Percentiles rank a stretch among this genome's conserved stretches.
Evolutionary conservation across 257 asterid species (phyloP).

Genomic region (Prunella vulgaris): DNA sequence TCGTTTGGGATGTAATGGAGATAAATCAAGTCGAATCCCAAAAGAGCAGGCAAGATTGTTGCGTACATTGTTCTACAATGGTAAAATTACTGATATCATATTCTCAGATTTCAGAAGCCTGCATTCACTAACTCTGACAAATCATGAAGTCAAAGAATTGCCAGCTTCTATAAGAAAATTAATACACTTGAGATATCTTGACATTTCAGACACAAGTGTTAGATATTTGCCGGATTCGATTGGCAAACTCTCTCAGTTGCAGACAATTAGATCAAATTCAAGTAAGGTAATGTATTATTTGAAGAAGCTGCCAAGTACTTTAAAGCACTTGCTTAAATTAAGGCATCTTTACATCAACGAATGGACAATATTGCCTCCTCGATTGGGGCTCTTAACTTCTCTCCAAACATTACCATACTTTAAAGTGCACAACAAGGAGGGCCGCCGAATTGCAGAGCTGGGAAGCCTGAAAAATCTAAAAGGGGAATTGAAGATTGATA

Average conservation of each 20-base stretch:
- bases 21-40: too few relatives aligned
- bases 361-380: not conserved
- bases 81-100: not conserved
- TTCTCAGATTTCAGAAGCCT: too few relatives aligned
- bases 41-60: not conserved
- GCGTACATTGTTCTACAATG: not conserved
- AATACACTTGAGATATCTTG: not conserved
- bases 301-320: not conserved
- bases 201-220: not conserved
- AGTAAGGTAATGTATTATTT: not conserved
- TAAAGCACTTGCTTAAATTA: not conserved
- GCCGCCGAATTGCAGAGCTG: not conserved
- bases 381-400: not conserved
- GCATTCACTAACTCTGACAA: too few relatives aligned
- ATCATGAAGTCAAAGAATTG: not conserved
- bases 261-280: not conserved
- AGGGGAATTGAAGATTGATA: not conserved
- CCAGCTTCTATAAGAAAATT: not conserved
- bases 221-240: not conserved
- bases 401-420: not conserved
- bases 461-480: too few relatives aligned
- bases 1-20: too few relatives aligned
- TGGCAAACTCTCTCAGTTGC: not conserved
- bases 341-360: not conserved
- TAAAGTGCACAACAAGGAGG: not conserved